Conservation (phyloP, 2,329 filamentous ascomycete genomes). For the Alternaria brassicae region DNA sequence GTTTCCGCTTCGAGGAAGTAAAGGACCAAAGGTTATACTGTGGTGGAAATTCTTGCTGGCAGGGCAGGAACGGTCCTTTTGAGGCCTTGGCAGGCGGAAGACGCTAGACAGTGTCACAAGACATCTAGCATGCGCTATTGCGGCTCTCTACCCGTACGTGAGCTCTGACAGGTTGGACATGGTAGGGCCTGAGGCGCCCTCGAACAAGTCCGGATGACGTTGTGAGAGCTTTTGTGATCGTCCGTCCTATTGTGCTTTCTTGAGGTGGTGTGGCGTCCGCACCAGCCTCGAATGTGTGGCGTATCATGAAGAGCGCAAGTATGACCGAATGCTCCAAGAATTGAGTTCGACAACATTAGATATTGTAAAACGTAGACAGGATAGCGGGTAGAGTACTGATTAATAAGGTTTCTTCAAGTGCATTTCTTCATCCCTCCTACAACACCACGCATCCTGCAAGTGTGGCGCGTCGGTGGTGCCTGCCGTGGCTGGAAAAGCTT, state of each 20-base stretch:
- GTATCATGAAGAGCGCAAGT: background rate
- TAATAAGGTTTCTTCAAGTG: background rate
- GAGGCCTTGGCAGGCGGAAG: background rate
- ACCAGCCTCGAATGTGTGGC: background rate
- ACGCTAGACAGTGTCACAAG: slow-evolving; percentile 3
- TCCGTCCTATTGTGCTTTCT: background rate
- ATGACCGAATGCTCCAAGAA: background rate
- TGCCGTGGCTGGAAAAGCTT: slow-evolving; percentile 19
- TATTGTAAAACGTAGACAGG: too few species aligned
- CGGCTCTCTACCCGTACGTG: background rate
- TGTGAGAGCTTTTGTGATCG: background rate
- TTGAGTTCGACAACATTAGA: background rate
- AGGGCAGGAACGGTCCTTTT: background rate
- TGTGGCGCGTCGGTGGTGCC: slow-evolving; percentile 5
- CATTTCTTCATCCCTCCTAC: background rate
- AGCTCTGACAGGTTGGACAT: background rate
- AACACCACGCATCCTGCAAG: background rate
- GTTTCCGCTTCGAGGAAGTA: background rate
- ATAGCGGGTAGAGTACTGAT: background rate
- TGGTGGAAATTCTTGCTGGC: background rate
- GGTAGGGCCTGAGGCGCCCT: background rate
- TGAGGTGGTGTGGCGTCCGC: background rate
- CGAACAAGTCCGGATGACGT: background rate
- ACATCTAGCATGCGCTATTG: slow-evolving; percentile 1
- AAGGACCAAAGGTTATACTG: background rate